These are phyloP conservation scores for Aspergillus candidus DNA, from an alignment of 2,329 filamentous ascomycete species.

Conservation along the genomic window DNA sequence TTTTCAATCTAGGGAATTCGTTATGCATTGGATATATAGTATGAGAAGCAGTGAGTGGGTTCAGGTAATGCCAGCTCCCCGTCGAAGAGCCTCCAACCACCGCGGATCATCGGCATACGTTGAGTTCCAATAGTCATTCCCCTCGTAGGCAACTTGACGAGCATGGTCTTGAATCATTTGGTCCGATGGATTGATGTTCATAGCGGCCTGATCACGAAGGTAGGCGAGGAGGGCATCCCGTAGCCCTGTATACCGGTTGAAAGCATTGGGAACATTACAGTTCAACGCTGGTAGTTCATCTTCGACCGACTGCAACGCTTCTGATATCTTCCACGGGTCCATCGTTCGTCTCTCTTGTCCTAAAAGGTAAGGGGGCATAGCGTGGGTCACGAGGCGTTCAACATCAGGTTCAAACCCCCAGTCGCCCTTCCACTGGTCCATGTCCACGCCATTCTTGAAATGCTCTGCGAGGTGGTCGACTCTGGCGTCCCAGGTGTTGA, in stretches of 20 bases:
- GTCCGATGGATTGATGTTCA: not conserved
- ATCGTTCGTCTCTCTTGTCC: constrained; percentile 19
- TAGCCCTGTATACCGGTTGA: not conserved
- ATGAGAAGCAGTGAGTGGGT: no score
- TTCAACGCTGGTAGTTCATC: not conserved
- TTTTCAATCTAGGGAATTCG: no score
- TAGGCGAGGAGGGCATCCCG: constrained; percentile 3
- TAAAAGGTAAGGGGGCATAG: constrained; percentile 31
- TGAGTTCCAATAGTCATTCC: constrained; percentile 5
- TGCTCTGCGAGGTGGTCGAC: constrained; percentile 33
- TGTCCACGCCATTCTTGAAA: constrained; percentile 29
- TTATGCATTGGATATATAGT: no score
- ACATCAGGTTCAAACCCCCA: constrained; percentile 34
- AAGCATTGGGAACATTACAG: constrained; percentile 1
- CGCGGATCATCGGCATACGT: constrained; percentile 6
- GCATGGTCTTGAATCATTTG: constrained; percentile 6
- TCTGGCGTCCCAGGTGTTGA: constrained; percentile 5
- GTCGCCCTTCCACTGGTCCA: constrained; percentile 30
- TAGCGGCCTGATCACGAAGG: not conserved
- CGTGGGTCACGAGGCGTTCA: constrained; percentile 29
- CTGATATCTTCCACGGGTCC: constrained; percentile 3
- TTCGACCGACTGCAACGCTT: not conserved
- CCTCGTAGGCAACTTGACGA: constrained; percentile 2
- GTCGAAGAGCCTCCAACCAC: constrained; percentile 2
- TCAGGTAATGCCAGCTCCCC: not conserved